Evolutionary conservation across 2,329 filamentous ascomycete genomes (phyloP), one percentile per base, ranked within the genome.

Genomic region (Cucurbitaria berberidis): DNA sequence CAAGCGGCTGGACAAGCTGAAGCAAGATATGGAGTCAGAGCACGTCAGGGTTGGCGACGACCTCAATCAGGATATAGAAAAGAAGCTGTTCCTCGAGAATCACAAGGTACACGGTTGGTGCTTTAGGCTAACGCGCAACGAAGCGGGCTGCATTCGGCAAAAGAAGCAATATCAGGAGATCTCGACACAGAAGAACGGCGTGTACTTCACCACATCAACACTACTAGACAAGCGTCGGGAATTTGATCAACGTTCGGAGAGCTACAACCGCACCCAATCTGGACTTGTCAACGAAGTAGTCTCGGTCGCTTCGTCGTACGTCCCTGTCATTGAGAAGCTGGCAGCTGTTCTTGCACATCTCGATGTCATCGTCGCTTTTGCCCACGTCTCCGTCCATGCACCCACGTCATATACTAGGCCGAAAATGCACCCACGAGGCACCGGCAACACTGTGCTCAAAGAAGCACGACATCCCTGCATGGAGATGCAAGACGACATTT

Each of bases 401-500:
- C 95, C 95, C 1, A 91, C 89, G 0, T 88, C 91, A 5, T 99
- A 99, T 72, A 89, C 96, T 6, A 86, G 93, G 21, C 95, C 95
- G 4, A 96, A 85, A 72, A 93, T 99, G 70, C 92, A 99, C 71
- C 82, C 87, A 10, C 90, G 95, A 27, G 95, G 93, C 24, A 86
- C 90, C 41, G 95, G 93, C 3, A 89, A 92, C 66, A 99, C 95
- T 0, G 80, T 96, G 19, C 83, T 99, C n/a, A 90, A 88, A 60
- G 96, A 96, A 77, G 91, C 95, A 2, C 89, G 96, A 10, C 95
- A 99, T 71, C 96, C 96, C 0, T 99, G 95, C 72, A 90, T 99
- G 86, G 95, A 99, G 74, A 93, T 97, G 85, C 95, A 99, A 76
- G 96, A 99, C 67, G 95, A 99, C 68, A 88, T 99, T 36, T 93